Evolutionary conservation across 768 basidiomycete genomes (phyloP).

Genomic region (Russula emetica): DNA sequence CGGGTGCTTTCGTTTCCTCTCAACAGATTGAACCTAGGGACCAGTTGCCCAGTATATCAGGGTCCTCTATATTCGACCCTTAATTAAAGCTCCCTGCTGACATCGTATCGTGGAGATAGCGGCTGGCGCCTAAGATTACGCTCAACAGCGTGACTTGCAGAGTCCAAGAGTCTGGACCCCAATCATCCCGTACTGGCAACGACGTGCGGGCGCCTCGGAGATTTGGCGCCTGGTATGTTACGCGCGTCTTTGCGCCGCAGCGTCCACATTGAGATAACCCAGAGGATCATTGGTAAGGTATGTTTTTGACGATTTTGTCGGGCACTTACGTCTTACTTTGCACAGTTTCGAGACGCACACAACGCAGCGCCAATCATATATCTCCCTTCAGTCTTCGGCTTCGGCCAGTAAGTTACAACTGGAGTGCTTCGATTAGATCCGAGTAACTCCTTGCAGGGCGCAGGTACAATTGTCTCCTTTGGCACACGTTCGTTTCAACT

Average conservation of each 20-base stretch:
- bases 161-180: neutral
- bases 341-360: neutral
- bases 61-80: neutral
- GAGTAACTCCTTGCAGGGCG: neutral
- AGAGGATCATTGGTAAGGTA: neutral
- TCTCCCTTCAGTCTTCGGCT: neutral
- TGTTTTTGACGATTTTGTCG: neutral
- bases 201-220: neutral
- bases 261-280: neutral
- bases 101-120: too few relatives aligned
- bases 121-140: too few relatives aligned
- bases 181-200: conserved; percentile 4
- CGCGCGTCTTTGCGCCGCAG: neutral
- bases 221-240: neutral
- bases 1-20: neutral
- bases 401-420: neutral
- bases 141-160: too few relatives aligned
- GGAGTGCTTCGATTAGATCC: neutral
- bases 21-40: neutral
- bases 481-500: neutral
- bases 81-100: neutral
- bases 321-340: neutral
- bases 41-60: neutral
- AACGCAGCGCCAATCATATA: neutral
- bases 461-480: neutral